Conservation (phyloP, 768 basidiomycete genomes). For the Chalciporus sphaerocephalus region DNA sequence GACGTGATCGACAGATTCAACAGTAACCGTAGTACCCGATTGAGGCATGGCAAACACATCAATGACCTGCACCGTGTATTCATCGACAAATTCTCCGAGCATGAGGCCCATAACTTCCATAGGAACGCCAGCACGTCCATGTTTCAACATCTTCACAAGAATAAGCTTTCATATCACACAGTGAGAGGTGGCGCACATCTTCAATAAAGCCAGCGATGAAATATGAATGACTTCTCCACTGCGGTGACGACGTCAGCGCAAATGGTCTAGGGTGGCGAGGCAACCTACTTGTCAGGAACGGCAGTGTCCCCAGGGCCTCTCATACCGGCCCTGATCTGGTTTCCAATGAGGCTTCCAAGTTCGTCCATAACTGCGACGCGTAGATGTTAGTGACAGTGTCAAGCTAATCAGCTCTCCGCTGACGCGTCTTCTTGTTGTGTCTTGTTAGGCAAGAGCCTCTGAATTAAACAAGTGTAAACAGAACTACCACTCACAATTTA, state of each 20-base stretch:
- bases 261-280: neutral
- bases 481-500: neutral
- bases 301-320: conserved; percentile 43
- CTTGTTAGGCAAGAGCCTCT: conserved; percentile 24
- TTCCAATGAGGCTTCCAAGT: conserved; percentile 56
- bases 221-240: conserved; percentile 97
- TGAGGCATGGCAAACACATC: conserved; percentile 99
- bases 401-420: conserved; percentile 16
- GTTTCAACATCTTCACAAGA: conserved; percentile 88
- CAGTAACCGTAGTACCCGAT: conserved; percentile 93
- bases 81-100: conserved; percentile 98
- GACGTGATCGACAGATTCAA: conserved; percentile 97
- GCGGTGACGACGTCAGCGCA: conserved; percentile 4
- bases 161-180: conserved; percentile 1
- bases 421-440: conserved; percentile 36
- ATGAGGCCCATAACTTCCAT: conserved; percentile 99
- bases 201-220: conserved; percentile 92
- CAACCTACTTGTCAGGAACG: conserved; percentile 71
- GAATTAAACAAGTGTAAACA: conserved; percentile 32
- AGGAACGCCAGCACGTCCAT: conserved; percentile 96
- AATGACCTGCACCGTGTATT: conserved; percentile 90
- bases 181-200: conserved; percentile 48
- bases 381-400: neutral
- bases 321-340: conserved; percentile 41
- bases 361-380: conserved; percentile 23